phyloP scores from a whole-genome alignment of 163 green algal genomes.

The Trebouxia gelatinosa region DNA sequence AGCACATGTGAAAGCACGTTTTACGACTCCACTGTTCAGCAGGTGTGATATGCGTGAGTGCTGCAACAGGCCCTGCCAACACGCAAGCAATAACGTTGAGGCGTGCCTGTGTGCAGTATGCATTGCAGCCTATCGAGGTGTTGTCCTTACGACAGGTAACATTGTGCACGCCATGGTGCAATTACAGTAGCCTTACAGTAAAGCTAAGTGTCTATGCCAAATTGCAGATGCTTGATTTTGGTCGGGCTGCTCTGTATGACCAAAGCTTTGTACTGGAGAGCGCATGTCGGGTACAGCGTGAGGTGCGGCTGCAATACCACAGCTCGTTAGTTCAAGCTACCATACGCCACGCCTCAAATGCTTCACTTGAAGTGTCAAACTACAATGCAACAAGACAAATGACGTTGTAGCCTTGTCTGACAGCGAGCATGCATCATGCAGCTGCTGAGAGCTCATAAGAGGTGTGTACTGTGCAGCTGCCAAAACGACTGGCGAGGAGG shows the following conservation, averaged over 20 bases:
- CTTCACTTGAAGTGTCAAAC: no score
- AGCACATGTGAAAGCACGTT: neutral
- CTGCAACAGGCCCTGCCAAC: neutral
- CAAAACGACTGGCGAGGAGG: slow-evolving; percentile 76
- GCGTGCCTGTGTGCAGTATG: slow-evolving; percentile 43
- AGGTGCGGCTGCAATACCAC: slow-evolving; percentile 40
- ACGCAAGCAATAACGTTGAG: neutral
- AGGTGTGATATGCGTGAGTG: neutral
- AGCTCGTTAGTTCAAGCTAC: neutral
- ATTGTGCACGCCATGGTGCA: neutral
- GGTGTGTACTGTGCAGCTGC: slow-evolving; percentile 65
- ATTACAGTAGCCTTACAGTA: no score
- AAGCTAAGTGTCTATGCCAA: neutral
- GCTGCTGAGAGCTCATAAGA: neutral
- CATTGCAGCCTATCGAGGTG: slow-evolving; percentile 51
- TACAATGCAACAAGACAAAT: no score
- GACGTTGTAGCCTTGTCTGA: neutral
- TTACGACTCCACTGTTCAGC: slow-evolving; percentile 4
- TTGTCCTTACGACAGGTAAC: slow-evolving; percentile 51
- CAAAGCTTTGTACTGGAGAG: slow-evolving; percentile 40
- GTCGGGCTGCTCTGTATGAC: slow-evolving; percentile 42
- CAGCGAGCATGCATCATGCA: neutral
- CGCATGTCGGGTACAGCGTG: slow-evolving; percentile 64
- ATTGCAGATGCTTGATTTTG: slow-evolving; percentile 61
- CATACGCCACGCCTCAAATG: no score